A percentile compares a stretch with the other conserved stretches of the same genome.
phyloP scores from a whole-genome alignment of 176 grass and related monocot species.

The Echinochloa phyllopogon region DNA sequence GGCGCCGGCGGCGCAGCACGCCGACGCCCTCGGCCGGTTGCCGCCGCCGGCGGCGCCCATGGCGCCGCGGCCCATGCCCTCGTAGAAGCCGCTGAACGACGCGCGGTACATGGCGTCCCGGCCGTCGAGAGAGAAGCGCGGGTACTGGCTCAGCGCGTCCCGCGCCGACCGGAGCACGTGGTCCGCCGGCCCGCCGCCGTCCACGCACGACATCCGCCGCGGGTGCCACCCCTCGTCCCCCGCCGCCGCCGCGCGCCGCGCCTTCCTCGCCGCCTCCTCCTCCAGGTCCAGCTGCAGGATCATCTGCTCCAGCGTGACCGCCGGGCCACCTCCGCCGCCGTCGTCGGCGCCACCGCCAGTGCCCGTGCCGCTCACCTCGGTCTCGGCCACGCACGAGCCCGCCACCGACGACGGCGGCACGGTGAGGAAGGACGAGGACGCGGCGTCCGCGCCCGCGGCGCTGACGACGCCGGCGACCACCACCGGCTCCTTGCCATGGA shows the following conservation, averaged over 20 bases:
- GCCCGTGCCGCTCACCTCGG: constrained; percentile 31
- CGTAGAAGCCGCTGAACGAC: constrained; percentile 62
- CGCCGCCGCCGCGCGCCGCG: constrained; percentile 11
- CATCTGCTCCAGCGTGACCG: constrained; percentile 85
- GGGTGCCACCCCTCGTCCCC: constrained; percentile 23
- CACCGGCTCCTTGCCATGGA: constrained; percentile 28
- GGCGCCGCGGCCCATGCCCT: constrained; percentile 11
- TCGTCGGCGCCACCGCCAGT: neutral
- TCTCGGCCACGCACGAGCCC: constrained; percentile 60
- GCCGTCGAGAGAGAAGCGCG: constrained; percentile 92
- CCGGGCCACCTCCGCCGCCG: constrained; percentile 2
- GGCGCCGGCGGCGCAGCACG: constrained; percentile 34
- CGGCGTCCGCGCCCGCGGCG: constrained; percentile 15
- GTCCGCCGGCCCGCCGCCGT: constrained; percentile 58
- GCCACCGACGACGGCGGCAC: constrained; percentile 43
- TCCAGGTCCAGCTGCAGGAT: constrained; percentile 93
- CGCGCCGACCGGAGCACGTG: constrained; percentile 75
- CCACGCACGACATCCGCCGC: constrained; percentile 87
- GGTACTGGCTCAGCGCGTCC: constrained; percentile 84
- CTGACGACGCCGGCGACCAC: neutral
- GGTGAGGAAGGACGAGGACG: constrained; percentile 43
- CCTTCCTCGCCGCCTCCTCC: constrained; percentile 66
- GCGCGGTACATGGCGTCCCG: constrained; percentile 90
- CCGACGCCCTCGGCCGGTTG: constrained; percentile 22
- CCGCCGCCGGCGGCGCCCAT: neutral